Evolutionary conservation across 352 stramenopile species (phyloP).

Genomic region (Blastocystis sp.): DNA sequence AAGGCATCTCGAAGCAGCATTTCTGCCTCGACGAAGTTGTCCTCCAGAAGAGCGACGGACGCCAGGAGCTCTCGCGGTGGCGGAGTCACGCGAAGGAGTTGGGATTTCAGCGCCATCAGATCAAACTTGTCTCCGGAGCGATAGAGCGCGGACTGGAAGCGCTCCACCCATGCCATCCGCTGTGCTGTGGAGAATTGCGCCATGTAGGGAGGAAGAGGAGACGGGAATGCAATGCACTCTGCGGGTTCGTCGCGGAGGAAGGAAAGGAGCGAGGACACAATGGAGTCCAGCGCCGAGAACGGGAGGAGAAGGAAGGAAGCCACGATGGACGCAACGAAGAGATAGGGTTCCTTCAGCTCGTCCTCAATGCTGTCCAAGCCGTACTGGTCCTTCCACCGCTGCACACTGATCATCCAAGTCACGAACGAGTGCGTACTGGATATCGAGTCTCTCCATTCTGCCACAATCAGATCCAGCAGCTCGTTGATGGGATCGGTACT

Average conservation of each 20-base stretch:
- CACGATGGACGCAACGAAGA: constrained; percentile 23
- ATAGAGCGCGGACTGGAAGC: background rate
- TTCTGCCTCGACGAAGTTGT: background rate
- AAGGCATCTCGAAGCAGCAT: background rate
- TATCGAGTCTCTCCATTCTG: constrained; percentile 5
- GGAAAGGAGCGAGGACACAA: background rate
- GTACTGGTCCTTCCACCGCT: constrained; percentile 4
- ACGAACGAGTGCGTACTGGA: background rate
- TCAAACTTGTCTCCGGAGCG: constrained; percentile 14
- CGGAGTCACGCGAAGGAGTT: constrained; percentile 1
- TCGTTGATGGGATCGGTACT: background rate
- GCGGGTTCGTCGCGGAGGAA: background rate
- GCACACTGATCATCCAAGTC: constrained; percentile 3
- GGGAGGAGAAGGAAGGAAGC: constrained; percentile 20
- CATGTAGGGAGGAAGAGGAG: constrained; percentile 27
- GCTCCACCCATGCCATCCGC: background rate
- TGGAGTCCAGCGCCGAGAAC: background rate
- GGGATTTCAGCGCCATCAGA: background rate
- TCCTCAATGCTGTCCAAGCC: background rate
- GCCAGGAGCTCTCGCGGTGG: constrained; percentile 1
- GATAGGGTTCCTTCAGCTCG: background rate
- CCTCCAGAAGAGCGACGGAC: background rate
- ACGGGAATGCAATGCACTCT: background rate
- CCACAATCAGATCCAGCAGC: background rate
- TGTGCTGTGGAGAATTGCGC: constrained; percentile 25